Evolutionary conservation across 176 grass and related monocot species (phyloP).

Genomic region (Oryza longistaminata): DNA sequence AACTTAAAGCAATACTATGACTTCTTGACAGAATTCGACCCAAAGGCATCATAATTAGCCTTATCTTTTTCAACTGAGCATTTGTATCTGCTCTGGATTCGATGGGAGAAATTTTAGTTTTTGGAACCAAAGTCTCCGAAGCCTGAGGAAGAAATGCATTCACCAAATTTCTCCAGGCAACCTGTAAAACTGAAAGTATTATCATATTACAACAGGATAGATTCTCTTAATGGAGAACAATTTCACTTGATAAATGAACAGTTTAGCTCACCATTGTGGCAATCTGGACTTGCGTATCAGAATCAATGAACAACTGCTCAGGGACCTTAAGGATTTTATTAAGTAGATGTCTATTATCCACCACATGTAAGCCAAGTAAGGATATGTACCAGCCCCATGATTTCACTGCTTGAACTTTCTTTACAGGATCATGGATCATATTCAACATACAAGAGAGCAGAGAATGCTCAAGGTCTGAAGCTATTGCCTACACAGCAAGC

Average conservation of each 20-base stretch:
- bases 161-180: slow-evolving; percentile 81
- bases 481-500: slow-evolving; percentile 42
- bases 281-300: slow-evolving; percentile 71
- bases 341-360: slow-evolving; percentile 59
- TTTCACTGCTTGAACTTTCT: slow-evolving; percentile 70
- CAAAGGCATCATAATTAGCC: slow-evolving; percentile 73
- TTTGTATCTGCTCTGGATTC: slow-evolving; percentile 20
- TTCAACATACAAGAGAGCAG: slow-evolving; percentile 56
- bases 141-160: slow-evolving; percentile 65
- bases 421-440: slow-evolving; percentile 57
- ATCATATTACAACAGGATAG: slow-evolving; percentile 29
- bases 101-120: slow-evolving; percentile 8
- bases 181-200: slow-evolving; percentile 51
- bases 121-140: slow-evolving; percentile 30
- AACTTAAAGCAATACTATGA: slow-evolving; percentile 53
- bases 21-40: slow-evolving; percentile 64
- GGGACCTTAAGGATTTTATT: slow-evolving; percentile 86
- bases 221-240: slow-evolving; percentile 7
- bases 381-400: slow-evolving; percentile 89
- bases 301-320: slow-evolving; percentile 65
- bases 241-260: slow-evolving; percentile 16
- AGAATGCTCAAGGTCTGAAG: slow-evolving; percentile 64
- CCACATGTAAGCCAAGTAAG: slow-evolving; percentile 57
- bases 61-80: slow-evolving; percentile 68
- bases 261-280: slow-evolving; percentile 57